Conservation (phyloP, 371 early-diverging fungal species). For the Smittium culicis region DNA sequence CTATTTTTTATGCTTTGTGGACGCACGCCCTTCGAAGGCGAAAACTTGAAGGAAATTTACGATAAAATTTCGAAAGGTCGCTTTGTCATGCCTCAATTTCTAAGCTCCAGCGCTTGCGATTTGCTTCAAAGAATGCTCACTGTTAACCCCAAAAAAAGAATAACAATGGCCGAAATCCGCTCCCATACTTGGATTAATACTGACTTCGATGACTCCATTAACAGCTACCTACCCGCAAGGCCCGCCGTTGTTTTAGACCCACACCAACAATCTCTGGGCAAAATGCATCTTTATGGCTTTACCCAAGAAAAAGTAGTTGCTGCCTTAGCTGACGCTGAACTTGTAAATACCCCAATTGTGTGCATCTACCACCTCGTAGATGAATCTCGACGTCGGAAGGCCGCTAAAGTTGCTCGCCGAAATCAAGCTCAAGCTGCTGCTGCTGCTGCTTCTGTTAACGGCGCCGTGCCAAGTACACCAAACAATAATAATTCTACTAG, state of each 20-base stretch:
- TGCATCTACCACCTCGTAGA: slow-evolving; percentile 30
- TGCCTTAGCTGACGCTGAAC: slow-evolving; percentile 24
- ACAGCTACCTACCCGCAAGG: slow-evolving; percentile 25
- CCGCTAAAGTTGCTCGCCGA: slow-evolving; percentile 14
- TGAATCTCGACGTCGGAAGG: slow-evolving; percentile 30
- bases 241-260: slow-evolving; percentile 30
- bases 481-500: neutral
- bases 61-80: slow-evolving; percentile 59
- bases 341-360: slow-evolving; percentile 26
- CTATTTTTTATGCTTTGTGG: slow-evolving; percentile 91
- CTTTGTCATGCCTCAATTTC: slow-evolving; percentile 24
- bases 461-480: neutral
- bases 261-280: slow-evolving; percentile 25
- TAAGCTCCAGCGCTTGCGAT: slow-evolving; percentile 23
- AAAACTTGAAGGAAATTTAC: slow-evolving; percentile 85
- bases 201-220: slow-evolving; percentile 19
- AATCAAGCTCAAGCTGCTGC: slow-evolving; percentile 9
- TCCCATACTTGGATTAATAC: slow-evolving; percentile 26
- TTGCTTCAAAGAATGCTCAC: slow-evolving; percentile 29
- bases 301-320: slow-evolving; percentile 18
- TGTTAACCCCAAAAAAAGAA: slow-evolving; percentile 23
- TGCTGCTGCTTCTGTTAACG: neutral
- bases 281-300: slow-evolving; percentile 30
- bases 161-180: slow-evolving; percentile 30
- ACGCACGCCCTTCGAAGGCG: slow-evolving; percentile 89